Conservation (phyloP, 2,329 filamentous ascomycete species). For the Lecanicillium sp. region DNA sequence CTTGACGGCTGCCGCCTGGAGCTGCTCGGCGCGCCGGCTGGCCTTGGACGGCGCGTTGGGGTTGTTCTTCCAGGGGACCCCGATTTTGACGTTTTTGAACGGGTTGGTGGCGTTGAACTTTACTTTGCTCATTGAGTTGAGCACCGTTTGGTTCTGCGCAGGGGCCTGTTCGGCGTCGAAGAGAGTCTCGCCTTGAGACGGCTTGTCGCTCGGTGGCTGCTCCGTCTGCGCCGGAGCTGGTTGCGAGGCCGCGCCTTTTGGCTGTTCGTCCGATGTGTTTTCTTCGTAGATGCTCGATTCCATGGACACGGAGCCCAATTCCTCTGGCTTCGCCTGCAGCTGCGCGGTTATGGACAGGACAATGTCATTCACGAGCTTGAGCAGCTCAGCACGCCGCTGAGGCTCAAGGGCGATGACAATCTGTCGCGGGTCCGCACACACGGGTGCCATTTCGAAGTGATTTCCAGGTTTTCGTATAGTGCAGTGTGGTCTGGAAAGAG, state of each 20-base stretch:
- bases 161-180: constrained; percentile 8
- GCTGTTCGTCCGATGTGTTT: not conserved
- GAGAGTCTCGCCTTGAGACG: constrained; percentile 8
- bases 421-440: constrained; percentile 46
- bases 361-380: constrained; percentile 43
- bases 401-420: constrained; percentile 47
- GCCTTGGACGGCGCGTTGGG: constrained; percentile 3
- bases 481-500: too few relatives aligned
- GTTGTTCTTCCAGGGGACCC: constrained; percentile 9
- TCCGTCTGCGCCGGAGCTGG: constrained; percentile 7
- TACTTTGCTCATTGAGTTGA: not conserved
- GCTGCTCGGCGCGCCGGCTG: constrained; percentile 15
- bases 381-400: constrained; percentile 42
- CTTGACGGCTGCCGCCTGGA: constrained; percentile 49
- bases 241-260: not conserved
- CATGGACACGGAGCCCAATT: constrained; percentile 21
- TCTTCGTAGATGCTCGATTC: constrained; percentile 5
- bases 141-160: not conserved
- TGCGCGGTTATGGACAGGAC: constrained; percentile 46
- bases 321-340: constrained; percentile 30
- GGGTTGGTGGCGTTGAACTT: constrained; percentile 1
- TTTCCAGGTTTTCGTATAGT: too few relatives aligned
- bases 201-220: constrained; percentile 6
- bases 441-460: constrained; percentile 40
- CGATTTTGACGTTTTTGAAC: constrained; percentile 13